Percentiles rank a stretch among this genome's conserved stretches.
Conservation (phyloP, 495 filamentous ascomycete species). For the Recurvomyces mirabilis region DNA sequence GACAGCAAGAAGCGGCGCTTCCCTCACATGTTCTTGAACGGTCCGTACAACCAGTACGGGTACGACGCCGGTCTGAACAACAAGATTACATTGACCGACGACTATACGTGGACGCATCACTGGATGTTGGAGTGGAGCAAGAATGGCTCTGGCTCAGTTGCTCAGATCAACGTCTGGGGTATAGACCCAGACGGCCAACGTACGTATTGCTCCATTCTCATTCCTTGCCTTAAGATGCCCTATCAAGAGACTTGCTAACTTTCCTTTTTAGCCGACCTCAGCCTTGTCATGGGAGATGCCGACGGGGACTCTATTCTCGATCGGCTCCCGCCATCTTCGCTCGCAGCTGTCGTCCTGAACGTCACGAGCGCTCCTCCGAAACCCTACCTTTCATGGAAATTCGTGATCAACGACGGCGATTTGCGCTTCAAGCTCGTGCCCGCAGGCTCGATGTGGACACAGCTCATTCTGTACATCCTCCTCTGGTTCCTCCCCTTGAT, state of each 20-base stretch:
- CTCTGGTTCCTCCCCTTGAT: slow-evolving; percentile 45
- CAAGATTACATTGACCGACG: slow-evolving; percentile 39
- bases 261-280: too few species aligned
- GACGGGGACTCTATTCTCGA: slow-evolving; percentile 52
- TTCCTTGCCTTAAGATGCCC: too few species aligned
- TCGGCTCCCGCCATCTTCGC: slow-evolving; percentile 50
- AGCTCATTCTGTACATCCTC: slow-evolving; percentile 48
- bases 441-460: slow-evolving; percentile 41
- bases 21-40: slow-evolving; percentile 56
- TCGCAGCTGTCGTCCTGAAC: slow-evolving; percentile 46
- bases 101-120: slow-evolving; percentile 49
- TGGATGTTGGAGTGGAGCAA: slow-evolving; percentile 57
- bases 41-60: slow-evolving; percentile 56
- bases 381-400: slow-evolving; percentile 46
- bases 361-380: slow-evolving; percentile 44
- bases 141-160: slow-evolving; percentile 49
- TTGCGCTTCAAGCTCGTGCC: slow-evolving; percentile 45
- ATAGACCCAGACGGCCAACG: slow-evolving; percentile 56
- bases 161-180: slow-evolving; percentile 61
- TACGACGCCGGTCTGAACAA: slow-evolving; percentile 54
- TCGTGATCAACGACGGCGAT: slow-evolving; percentile 46
- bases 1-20: slow-evolving; percentile 40
- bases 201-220: too few species aligned
- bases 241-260: too few species aligned
- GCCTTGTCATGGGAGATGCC: slow-evolving; percentile 48